Evolutionary conservation across 768 basidiomycete genomes (phyloP), one percentile per base, ranked within the genome.

Genomic region (Fomitopsis pulvina): DNA sequence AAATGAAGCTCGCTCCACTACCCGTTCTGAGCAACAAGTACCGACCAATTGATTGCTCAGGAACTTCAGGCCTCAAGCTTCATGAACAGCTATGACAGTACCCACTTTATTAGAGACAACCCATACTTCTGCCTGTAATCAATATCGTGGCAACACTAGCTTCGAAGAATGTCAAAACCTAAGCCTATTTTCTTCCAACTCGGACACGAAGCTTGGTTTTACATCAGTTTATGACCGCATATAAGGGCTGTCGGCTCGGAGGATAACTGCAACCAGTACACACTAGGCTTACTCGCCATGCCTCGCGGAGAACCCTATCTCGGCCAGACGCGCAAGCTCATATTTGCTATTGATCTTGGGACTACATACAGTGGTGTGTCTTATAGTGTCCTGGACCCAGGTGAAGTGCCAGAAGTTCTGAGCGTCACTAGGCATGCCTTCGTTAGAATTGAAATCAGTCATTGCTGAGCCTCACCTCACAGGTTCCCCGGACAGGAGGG

Each of bases 301-400:
- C 40, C 38, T 9, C 18, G 45, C 8, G 20, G 42, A 1, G 43
- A 51, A 27, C 66, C 69, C 2, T 76, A 73, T 63, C 58, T 56
- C 26, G 78, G 77, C 16, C n/a, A 63, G 7, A 50, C 57, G 27
- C 69, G 71, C 30, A 71, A 70, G 47, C 60, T 79, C 5, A 70
- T 78, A 2, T 54, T 80, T 26, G 77, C 76, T 0, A 73, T 80
- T 29, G 78, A 80, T 50, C 59, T 80, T 1, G 78, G 78, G 4
- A 79, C 74, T 1, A 79, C 75, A 0, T 77, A 65, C 40, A 77
- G 76, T 32, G 75, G 75, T 2, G 65, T 78, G 8, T 73, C 73
- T 0, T 78, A 78, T 52, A 64, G 62, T 26, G 56, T 70, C 30
- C 63, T 71, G 7, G 65, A 70, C 42, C 69, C 68, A 21, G 68